Conservation (phyloP, 2,329 filamentous ascomycete species). For the Colletotrichum sp. region DNA sequence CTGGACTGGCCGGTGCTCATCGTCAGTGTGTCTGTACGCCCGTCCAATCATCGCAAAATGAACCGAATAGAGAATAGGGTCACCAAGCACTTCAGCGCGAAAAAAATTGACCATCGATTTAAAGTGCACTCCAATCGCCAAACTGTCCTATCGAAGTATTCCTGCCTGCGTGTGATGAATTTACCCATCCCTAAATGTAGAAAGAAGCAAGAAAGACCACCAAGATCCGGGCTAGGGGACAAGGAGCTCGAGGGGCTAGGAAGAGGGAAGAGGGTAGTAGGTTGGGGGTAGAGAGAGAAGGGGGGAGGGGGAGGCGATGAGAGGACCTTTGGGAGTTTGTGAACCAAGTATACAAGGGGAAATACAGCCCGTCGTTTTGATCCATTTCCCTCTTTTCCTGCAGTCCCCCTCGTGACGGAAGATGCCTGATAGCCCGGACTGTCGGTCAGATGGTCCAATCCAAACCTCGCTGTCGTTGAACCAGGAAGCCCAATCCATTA, state of each 20-base stretch:
- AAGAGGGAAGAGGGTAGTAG: constrained; percentile 15
- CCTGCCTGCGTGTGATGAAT: constrained; percentile 40
- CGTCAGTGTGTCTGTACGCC: not conserved
- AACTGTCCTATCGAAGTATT: constrained; percentile 52
- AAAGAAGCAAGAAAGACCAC: constrained; percentile 26
- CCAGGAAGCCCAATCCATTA: constrained; percentile 14
- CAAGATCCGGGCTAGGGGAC: constrained; percentile 19
- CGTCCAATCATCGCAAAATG: not conserved
- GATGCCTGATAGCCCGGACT: constrained; percentile 3
- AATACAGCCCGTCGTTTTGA: constrained; percentile 15
- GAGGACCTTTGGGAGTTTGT: constrained; percentile 10
- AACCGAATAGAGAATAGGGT: not conserved
- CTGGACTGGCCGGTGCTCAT: constrained; percentile 1
- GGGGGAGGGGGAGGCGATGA: not conserved
- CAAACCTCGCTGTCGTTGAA: constrained; percentile 10
- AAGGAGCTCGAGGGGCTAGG: constrained; percentile 19
- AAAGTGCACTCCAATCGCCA: constrained; percentile 58
- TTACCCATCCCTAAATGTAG: constrained; percentile 34
- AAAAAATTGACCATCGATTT: constrained; percentile 35
- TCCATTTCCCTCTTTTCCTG: not conserved
- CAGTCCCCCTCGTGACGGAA: not conserved
- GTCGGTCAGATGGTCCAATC: constrained; percentile 15
- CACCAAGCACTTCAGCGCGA: not conserved
- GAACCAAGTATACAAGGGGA: constrained; percentile 5
- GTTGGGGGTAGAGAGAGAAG: not conserved